Percentiles rank a stretch among this genome's conserved stretches.
These are phyloP conservation scores for Nelumbo lutea DNA, from an alignment of 164 flowering plant genomes.

Conservation along the genomic window DNA sequence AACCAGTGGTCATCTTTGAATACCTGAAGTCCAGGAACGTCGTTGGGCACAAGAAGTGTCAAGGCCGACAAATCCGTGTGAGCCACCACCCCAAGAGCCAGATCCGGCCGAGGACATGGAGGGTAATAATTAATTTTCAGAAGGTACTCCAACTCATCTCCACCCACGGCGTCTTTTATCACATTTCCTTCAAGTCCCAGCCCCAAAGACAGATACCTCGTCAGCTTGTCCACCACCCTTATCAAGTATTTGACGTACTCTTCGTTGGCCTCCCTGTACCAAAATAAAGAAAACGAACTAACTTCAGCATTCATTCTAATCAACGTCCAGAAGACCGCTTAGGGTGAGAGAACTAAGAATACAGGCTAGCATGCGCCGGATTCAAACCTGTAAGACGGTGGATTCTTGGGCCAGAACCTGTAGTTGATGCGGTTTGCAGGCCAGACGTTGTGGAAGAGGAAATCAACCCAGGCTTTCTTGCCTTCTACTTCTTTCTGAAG, in stretches of 20 bases:
- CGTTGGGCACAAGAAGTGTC: conserved; percentile 37
- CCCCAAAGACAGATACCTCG: conserved; percentile 38
- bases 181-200: conserved; percentile 27
- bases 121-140: conserved; percentile 39
- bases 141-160: conserved; percentile 31
- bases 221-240: conserved; percentile 39
- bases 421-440: conserved; percentile 58
- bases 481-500: conserved; percentile 62
- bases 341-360: no score
- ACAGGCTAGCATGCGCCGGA: no score
- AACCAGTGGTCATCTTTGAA: conserved; percentile 32
- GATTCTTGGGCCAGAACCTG: conserved; percentile 74
- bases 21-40: conserved; percentile 41
- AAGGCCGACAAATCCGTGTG: conserved; percentile 38
- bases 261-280: conserved; percentile 47
- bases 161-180: conserved; percentile 30
- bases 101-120: conserved; percentile 45
- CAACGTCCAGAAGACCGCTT: no score
- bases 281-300: background rate
- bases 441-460: conserved; percentile 70
- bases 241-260: conserved; percentile 39
- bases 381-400: conserved; percentile 27
- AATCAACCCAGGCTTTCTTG: conserved; percentile 76
- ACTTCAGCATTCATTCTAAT: no score
- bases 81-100: conserved; percentile 37